Base-by-base conservation (phyloP, 257 asterid species). In the Fraxinus anomala region DNA sequence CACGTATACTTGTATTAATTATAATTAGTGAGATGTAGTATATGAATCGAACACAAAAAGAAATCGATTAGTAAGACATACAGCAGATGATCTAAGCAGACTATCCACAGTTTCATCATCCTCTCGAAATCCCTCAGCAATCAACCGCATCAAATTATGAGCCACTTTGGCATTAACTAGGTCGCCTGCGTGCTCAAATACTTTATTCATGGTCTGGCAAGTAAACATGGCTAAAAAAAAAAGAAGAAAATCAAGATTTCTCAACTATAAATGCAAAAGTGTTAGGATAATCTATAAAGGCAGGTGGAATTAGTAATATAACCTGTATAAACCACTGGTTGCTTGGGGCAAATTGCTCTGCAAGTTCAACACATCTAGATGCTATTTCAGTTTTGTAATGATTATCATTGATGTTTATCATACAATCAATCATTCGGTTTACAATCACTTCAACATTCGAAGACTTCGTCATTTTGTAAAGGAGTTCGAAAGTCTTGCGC, bases 131-230 rank as follows among this genome's bases (percentile, higher is more conserved):
- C 99, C 98, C 83, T 95, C 98, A 40, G 98, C 97, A 84, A 93
- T 95, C 88, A 95, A 83, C 70, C 90, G 88, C 99, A 95, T 95
- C 87, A 95, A 87, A 86, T 91, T 95, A 88, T 95, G 99, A n/a
- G 97, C 97, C 75, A 93, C 97, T 87, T 95, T 95, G 73, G 86
- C 31, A 84, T 95, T 90, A 72, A 95, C 96, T 84, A 95, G 82
- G 84, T 95, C 97, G 77, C 98, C 99, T 10, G 98, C 98, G 75
- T 95, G 98, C 91, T 92, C 96, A 85, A 95, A 95, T 75, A 95
- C 99, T 89, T 88, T 93, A 83, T 95, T 95, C 99, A 95, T 95
- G 73, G 98, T 92, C 99, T 93, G 97, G n/a, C n/a, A n/a, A n/a
- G n/a, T n/a, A n/a, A n/a, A n/a, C n/a, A n/a, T n/a, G n/a, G n/a